Evolutionary conservation across 106 monocot genomes (phyloP), one percentile per base, ranked within the genome.

Genomic region (Agapanthus africanus): DNA sequence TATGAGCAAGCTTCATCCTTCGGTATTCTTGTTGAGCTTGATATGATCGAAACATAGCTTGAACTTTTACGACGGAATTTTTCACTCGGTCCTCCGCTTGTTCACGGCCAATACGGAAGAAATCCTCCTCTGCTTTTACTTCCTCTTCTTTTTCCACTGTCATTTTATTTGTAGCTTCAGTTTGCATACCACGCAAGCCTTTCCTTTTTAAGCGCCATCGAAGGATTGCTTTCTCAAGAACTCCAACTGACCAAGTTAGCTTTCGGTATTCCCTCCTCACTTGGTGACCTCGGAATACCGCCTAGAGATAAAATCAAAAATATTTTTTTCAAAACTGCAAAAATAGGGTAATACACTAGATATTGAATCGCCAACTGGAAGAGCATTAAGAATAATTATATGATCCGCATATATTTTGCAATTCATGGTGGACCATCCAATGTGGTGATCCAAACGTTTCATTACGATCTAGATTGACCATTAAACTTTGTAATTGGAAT

Each of bases 1-100:
- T 80, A 40, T 86, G 66, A 25, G 87, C 69, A 37, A 82, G 22
- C 78, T 87, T 97, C 80, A 97, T 92, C 37, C 86, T 80, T 62
- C 92, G 63, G 67, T 97, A 97, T 56, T 97, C 88, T 63, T 92
- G 91, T 46, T 97, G 97, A 27, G 97, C 88, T 54, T 66, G 49
- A 77, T 99, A 85, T n/a, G 97, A 99, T 40, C 97, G 91, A 36
- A 99, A 99, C 89, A 99, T 88, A 32, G 93, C 63, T 52, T 99
- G 97, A 40, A 99, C 97, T 19, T 89, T 79, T 42, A 90, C 72
- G 11, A 99, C 97, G 0, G 97, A 90, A 69, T 84, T 76, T n/a
- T 72, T 74, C 7, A 92, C 78, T 11, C 97, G 81, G 4, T 99
- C 93, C 79, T 99, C 82, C 75, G 97, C 92, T 72, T 99, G 97